phyloP scores from a whole-genome alignment of 106 monocot species.

The Acanthochlamys bracteata region DNA sequence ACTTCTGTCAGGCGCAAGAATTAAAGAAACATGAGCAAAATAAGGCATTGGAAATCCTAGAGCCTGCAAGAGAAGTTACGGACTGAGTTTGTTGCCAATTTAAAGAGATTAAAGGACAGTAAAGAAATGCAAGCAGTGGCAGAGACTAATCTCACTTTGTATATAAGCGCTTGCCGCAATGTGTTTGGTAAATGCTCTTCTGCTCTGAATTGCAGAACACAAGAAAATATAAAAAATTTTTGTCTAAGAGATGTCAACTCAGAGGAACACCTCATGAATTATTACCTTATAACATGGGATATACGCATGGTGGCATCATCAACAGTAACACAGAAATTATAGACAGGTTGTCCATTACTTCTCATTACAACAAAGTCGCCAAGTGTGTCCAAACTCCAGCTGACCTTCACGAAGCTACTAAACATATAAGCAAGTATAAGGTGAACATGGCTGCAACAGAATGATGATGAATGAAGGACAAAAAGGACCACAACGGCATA shows the following conservation, averaged over 20 bases:
- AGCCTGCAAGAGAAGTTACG: slow-evolving; percentile 51
- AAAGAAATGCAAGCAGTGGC: neutral
- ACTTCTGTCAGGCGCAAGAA: slow-evolving; percentile 97
- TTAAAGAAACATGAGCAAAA: slow-evolving; percentile 97
- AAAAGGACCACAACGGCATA: too few relatives aligned
- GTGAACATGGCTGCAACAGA: neutral
- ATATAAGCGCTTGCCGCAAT: slow-evolving; percentile 88
- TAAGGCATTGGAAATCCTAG: slow-evolving; percentile 86
- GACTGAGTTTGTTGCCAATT: neutral
- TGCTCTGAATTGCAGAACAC: slow-evolving; percentile 42
- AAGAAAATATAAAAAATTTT: neutral
- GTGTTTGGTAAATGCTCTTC: slow-evolving; percentile 99
- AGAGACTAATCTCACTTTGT: slow-evolving; percentile 45
- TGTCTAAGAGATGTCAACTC: neutral
- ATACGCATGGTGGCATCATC: slow-evolving; percentile 97
- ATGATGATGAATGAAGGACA: too few relatives aligned
- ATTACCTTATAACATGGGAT: slow-evolving; percentile 94
- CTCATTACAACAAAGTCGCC: slow-evolving; percentile 96
- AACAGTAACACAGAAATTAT: slow-evolving; percentile 99
- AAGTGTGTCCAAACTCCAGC: slow-evolving; percentile 86
- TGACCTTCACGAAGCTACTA: slow-evolving; percentile 88
- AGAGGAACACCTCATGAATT: neutral
- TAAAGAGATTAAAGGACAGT: neutral
- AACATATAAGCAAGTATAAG: slow-evolving; percentile 21
- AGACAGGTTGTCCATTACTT: slow-evolving; percentile 98